Conservation (phyloP, 2,329 filamentous ascomycete species). For the Fusarium hostae region DNA sequence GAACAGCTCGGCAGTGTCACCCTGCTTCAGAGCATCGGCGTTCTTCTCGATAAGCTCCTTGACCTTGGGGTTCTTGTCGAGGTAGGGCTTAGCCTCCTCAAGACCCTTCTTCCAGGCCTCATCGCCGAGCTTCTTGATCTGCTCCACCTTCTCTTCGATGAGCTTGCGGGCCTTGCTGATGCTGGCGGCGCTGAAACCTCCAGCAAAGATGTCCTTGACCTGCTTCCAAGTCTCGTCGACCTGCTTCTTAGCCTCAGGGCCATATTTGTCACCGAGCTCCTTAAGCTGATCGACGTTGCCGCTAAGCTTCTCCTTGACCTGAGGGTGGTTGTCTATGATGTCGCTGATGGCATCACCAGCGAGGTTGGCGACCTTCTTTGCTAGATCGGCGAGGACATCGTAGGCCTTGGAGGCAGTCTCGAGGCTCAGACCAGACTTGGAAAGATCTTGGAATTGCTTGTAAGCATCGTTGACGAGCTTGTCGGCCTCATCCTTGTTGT, state of each 20-base stretch:
- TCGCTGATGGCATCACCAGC: slow-evolving; percentile 71
- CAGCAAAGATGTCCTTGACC: slow-evolving; percentile 70
- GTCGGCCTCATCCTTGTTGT: slow-evolving; percentile 77
- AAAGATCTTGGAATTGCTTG: slow-evolving; percentile 70
- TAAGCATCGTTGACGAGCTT: slow-evolving; percentile 75
- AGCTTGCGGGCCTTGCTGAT: slow-evolving; percentile 68
- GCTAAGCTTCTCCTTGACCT: slow-evolving; percentile 77
- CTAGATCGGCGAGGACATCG: slow-evolving; percentile 70
- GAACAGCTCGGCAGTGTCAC: slow-evolving; percentile 72
- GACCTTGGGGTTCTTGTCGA: slow-evolving; percentile 81
- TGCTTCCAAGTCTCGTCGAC: slow-evolving; percentile 77
- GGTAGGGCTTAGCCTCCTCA: slow-evolving; percentile 75
- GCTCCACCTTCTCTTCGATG: slow-evolving; percentile 75
- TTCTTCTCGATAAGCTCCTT: slow-evolving; percentile 80
- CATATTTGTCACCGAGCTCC: slow-evolving; percentile 74
- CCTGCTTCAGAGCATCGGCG: slow-evolving; percentile 72
- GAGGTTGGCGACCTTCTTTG: slow-evolving; percentile 68
- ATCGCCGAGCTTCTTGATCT: slow-evolving; percentile 74
- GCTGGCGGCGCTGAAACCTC: slow-evolving; percentile 65
- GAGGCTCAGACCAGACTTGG: slow-evolving; percentile 69
- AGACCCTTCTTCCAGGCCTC: slow-evolving; percentile 78
- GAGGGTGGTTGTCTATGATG: slow-evolving; percentile 78
- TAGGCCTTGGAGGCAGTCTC: slow-evolving; percentile 71
- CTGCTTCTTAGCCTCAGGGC: slow-evolving; percentile 81
- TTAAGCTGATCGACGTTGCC: slow-evolving; percentile 75